A percentile compares a stretch with the other conserved stretches of the same genome.
phyloP scores from a whole-genome alignment of 345 rosid species.

The Microthlaspi erraticum region DNA sequence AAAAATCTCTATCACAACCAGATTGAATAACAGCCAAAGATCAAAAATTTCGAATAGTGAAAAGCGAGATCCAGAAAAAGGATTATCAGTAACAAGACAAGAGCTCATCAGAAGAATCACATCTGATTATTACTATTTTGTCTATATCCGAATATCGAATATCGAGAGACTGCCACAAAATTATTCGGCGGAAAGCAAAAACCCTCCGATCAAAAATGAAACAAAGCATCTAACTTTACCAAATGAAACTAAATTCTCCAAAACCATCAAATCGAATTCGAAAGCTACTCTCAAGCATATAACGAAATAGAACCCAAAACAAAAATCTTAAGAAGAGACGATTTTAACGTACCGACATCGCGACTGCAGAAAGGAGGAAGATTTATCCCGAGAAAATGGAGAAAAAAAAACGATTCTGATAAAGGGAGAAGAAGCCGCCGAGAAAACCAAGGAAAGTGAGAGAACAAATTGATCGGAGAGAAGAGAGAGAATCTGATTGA shows the following conservation, averaged over 20 bases:
- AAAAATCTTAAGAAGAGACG: background rate
- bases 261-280: constrained; percentile 27
- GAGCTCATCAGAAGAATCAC: constrained; percentile 25
- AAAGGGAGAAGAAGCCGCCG: constrained; percentile 40
- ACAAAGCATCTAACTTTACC: constrained; percentile 10
- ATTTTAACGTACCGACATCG: constrained; percentile 47
- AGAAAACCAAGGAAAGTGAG: constrained; percentile 46
- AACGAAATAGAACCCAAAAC: background rate
- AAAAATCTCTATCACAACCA: constrained; percentile 24
- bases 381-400: constrained; percentile 32
- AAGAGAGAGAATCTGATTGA: constrained; percentile 41
- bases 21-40: constrained; percentile 20
- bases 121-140: background rate
- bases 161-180: background rate
- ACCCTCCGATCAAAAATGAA: constrained; percentile 16
- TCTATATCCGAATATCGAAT: background rate
- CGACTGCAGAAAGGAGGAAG: constrained; percentile 34
- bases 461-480: constrained; percentile 40
- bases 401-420: background rate
- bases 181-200: background rate
- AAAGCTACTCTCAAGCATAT: constrained; percentile 1
- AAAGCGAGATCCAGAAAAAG: constrained; percentile 37
- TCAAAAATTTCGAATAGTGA: background rate
- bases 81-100: constrained; percentile 11
- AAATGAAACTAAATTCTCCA: constrained; percentile 22